Evolutionary conservation across 805 yeast species (phyloP).

Genomic region (Wickerhamiella cacticola): DNA sequence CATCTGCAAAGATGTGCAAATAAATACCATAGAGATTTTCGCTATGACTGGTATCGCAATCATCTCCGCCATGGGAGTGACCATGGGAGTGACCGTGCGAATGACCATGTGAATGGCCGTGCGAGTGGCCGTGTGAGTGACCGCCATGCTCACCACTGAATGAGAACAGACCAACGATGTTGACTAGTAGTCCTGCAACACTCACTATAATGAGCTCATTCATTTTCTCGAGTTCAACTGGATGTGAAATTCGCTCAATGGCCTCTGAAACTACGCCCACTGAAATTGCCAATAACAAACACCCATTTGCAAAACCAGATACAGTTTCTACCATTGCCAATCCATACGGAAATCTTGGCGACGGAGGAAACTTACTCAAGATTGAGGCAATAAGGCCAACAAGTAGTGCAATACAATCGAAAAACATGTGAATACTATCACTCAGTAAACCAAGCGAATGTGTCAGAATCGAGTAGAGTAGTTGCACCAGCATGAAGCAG

Average conservation of each 20-base stretch:
- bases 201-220: conserved; percentile 79
- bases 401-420: conserved; percentile 83
- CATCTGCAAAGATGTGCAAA: conserved; percentile 86
- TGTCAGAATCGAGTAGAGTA: conserved; percentile 82
- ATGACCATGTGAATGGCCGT: conserved; percentile 20
- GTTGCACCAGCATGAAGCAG: conserved; percentile 87
- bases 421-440: conserved; percentile 91
- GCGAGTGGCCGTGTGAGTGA: conserved; percentile 23
- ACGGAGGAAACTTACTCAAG: conserved; percentile 46
- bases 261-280: conserved; percentile 83
- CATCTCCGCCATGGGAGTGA: conserved; percentile 1
- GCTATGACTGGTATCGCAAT: conserved; percentile 24
- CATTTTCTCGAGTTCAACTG: conserved; percentile 66
- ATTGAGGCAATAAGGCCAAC: conserved; percentile 82
- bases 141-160: conserved; percentile 42
- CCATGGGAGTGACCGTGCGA: conserved; percentile 15
- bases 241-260: conserved; percentile 62
- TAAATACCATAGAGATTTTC: conserved; percentile 90
- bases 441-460: conserved; percentile 83
- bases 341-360: conserved; percentile 75
- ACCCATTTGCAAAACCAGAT: conserved; percentile 93
- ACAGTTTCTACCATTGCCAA: conserved; percentile 73
- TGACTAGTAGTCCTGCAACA: conserved; percentile 70
- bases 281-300: conserved; percentile 75
- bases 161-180: conserved; percentile 85